phyloP scores from a whole-genome alignment of 2,329 filamentous ascomycete genomes.

The Cryphonectria parasitica region DNA sequence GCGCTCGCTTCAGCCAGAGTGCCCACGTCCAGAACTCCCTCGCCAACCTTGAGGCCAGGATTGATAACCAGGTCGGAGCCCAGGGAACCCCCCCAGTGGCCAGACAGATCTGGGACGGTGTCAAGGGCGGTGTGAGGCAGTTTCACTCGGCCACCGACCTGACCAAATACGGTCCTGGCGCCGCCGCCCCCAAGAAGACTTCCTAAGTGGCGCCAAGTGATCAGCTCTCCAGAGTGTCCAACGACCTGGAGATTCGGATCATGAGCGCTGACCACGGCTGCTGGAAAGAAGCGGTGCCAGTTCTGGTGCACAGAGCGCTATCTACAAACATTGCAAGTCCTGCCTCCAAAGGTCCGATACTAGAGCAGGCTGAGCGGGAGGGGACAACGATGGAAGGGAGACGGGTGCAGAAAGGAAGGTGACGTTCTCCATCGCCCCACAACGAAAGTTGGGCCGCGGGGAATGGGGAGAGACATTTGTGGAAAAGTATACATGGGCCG shows the following conservation, averaged over 20 bases:
- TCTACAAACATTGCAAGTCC: not conserved
- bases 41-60: conserved; percentile 69
- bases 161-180: conserved; percentile 69
- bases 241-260: too few relatives aligned
- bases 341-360: not conserved
- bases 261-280: not conserved
- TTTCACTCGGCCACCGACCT: conserved; percentile 81
- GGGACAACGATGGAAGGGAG: not conserved
- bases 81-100: conserved; percentile 84
- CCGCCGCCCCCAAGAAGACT: conserved; percentile 67
- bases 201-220: conserved; percentile 45
- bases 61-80: conserved; percentile 81
- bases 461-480: not conserved
- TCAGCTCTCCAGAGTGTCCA: not conserved
- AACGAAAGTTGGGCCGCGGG: not conserved
- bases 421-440: not conserved
- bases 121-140: conserved; percentile 75
- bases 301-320: not conserved
- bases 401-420: not conserved
- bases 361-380: not conserved
- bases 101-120: conserved; percentile 76
- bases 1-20: conserved; percentile 88
- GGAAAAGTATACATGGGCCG: not conserved
- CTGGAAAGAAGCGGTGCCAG: not conserved
- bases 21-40: conserved; percentile 88